phyloP scores from a whole-genome alignment of 2,329 filamentous ascomycete species.

The Cladosporium sp. region DNA sequence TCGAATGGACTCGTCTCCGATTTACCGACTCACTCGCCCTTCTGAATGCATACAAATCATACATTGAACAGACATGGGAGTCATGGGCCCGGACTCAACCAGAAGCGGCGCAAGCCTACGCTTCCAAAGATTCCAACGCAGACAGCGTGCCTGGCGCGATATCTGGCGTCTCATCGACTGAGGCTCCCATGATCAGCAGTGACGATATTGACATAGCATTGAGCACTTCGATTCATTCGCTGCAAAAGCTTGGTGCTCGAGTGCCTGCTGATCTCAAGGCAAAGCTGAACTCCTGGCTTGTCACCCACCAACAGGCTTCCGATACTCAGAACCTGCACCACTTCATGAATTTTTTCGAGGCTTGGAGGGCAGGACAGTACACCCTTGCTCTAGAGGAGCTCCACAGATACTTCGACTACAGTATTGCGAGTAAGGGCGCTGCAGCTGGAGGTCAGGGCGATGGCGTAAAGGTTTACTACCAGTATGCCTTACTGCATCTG shows the following conservation, averaged over 20 bases:
- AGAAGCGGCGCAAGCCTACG: conserved; percentile 23
- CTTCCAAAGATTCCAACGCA: neutral
- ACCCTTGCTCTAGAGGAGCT: conserved; percentile 85
- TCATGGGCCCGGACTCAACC: conserved; percentile 13
- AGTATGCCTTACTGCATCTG: conserved; percentile 90
- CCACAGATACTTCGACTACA: conserved; percentile 96
- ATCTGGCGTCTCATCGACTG: conserved; percentile 28
- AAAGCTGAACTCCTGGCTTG: conserved; percentile 57
- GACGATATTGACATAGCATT: conserved; percentile 53
- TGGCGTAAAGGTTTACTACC: conserved; percentile 77
- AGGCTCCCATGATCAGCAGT: conserved; percentile 23
- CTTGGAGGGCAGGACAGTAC: conserved; percentile 89
- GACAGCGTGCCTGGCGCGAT: conserved; percentile 24
- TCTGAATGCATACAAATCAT: conserved; percentile 81
- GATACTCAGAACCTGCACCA: conserved; percentile 34
- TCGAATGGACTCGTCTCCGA: conserved; percentile 78
- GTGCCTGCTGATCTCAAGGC: conserved; percentile 72
- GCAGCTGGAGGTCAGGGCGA: conserved; percentile 26
- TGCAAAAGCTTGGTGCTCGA: conserved; percentile 79
- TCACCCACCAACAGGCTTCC: conserved; percentile 27
- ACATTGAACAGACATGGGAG: conserved; percentile 40
- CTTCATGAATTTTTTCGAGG: conserved; percentile 69
- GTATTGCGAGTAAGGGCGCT: conserved; percentile 41
- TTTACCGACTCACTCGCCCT: conserved; percentile 77
- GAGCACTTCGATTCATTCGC: conserved; percentile 83